Base-by-base conservation (phyloP, 129 eudicot species). In the Ambrosia artemisiifolia region DNA sequence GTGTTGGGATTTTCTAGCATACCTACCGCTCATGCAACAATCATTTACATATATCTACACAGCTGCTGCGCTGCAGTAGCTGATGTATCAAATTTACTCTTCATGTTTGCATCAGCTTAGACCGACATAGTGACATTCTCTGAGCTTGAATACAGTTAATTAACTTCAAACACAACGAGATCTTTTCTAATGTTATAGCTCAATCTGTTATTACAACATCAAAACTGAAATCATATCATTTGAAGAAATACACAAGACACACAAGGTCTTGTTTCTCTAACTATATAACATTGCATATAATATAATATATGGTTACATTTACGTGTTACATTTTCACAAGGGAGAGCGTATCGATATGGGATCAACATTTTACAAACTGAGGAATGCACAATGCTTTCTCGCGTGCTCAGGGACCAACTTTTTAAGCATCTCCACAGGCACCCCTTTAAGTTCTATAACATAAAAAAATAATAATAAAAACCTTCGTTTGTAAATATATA, bases 331-430 rank as follows among this genome's bases (percentile, higher is more conserved):
- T 59, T 69, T 59, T 61, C 7, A 67, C 40, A 67, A 57, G 57
- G 59, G 67, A 38, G 7, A 32, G 67, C 69, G 10, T 76, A 61
- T 70, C 63, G 71, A 51, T 78, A 78, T 78, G 71, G 43, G n/a
- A n/a, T n/a, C n/a, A n/a, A n/a, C n/a, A n/a, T 28, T 71, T 88
- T 81, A 88, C 67, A 80, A 77, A 63, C 86, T 75, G n/a, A 83
- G 90, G 79, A 88, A 86, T 67, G 93, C 77, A 60, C 96, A 86
- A 50, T 88, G 84, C 86, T 85, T 88, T 81, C 84, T 85, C 4
- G 90, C 95, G 38, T 88, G 90, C 67, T 85, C 95, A 11, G 95
- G 95, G 20, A 88, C 82, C 76, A 88, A 69, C 82, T 79, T 88
- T 59, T 63, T 84, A 47, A 85, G 68, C 87, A 78, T 82, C 80